Base-by-base conservation (phyloP, 2,329 filamentous ascomycete genomes). In the Phymatotrichopsis omnivora region DNA sequence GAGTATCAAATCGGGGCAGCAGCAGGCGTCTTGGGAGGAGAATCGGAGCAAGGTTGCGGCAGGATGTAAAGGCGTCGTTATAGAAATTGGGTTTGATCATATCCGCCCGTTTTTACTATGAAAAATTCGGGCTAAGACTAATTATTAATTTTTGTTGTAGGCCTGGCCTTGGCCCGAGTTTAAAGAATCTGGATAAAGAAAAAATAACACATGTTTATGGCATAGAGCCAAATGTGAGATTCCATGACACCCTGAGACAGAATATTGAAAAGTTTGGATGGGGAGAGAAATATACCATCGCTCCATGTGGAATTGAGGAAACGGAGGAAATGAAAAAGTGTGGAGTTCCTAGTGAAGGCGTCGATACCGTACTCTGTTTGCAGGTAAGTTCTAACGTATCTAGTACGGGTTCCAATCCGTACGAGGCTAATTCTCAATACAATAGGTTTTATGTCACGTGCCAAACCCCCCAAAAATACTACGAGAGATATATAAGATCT, bases 251-350 rank as follows among this genome's bases (percentile, higher is more conserved):
- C 4, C 25, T 47, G 39, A 42, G 37, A 27, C 24, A 43, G 35
- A 38, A 16, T 8, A 35, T 41, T 12, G 31, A 30, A 25, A 41
- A 43, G 14, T 25, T 37, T 11, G 45, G 39, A 7, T 47, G 45
- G 45, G 38, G 20, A 23, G 45, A 27, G n/a, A 41, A 32, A 19
- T 31, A 29, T 14, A 30, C 34, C 24, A 30, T 47, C 28, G 16
- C 43, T 12, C 29, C 14, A 11, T 47, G 45, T 39, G 45, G 45
- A 25, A 43, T 43, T 47, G 45, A 47, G 40, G 39, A 47, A 42
- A 33, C 23, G 10, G 32, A 32, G 7, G 32, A 30, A 20, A 19
- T 47, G 19, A 41, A 22, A 20, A 33, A 31, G 31, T 32, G 17
- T n/a, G 45, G 45, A 14, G 45, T 47, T 31, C 45, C 45, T 8